These are phyloP conservation scores for Metschnikowia corniflorae DNA, from an alignment of 805 yeast genomes.

Conservation along the genomic window DNA sequence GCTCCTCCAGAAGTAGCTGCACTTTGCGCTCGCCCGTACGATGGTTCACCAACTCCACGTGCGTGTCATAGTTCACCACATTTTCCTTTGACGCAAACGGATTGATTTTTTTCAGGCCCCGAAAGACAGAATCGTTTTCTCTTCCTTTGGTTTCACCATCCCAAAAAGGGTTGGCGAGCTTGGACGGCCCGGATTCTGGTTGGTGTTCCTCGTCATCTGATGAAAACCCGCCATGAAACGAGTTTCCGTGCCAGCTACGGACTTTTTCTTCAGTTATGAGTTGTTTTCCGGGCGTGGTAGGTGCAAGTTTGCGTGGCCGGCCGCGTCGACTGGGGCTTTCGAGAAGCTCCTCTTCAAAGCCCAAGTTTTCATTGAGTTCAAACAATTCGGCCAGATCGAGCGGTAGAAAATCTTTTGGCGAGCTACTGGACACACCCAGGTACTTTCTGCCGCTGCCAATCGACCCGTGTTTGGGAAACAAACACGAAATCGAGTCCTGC, in stretches of 20 bases:
- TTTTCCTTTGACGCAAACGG: conserved; percentile 1
- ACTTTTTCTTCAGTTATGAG: conserved; percentile 31
- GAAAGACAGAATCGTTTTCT: not conserved
- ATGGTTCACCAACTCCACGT: conserved; percentile 39
- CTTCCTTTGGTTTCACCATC: not conserved
- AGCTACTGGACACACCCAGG: conserved; percentile 2
- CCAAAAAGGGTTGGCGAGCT: conserved; percentile 6
- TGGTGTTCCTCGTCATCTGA: conserved; percentile 25
- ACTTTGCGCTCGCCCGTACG: conserved; percentile 39
- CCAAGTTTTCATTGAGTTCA: conserved; percentile 22
- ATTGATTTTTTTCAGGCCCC: not conserved
- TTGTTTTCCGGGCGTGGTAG: conserved; percentile 34
- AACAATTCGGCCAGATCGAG: conserved; percentile 21
- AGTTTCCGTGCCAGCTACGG: conserved; percentile 37
- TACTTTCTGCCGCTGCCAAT: conserved; percentile 35
- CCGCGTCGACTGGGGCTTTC: conserved; percentile 10
- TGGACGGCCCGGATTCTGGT: not conserved
- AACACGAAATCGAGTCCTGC: conserved; percentile 20
- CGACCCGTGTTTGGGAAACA: conserved; percentile 37
- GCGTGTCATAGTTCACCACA: conserved; percentile 30
- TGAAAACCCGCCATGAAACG: conserved; percentile 25
- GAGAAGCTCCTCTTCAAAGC: conserved; percentile 24
- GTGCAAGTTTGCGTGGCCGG: conserved; percentile 8
- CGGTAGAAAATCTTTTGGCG: conserved; percentile 8
- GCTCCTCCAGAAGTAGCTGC: conserved; percentile 26